Conservation (phyloP, 495 filamentous ascomycete genomes). For the Penicillium paradoxum region DNA sequence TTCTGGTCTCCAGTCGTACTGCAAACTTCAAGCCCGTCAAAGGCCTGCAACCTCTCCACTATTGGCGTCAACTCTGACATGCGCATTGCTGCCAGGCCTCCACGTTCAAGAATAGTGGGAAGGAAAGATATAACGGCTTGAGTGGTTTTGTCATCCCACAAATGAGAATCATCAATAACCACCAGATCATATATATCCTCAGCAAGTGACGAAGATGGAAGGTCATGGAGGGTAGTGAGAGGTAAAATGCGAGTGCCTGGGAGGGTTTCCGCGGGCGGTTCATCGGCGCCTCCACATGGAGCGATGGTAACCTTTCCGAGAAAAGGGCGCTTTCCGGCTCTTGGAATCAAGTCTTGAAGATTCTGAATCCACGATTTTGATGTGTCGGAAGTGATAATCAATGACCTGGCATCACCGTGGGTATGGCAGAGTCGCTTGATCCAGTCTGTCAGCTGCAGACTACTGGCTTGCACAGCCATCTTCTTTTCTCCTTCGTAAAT, state of each 20-base stretch:
- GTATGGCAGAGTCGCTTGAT: constrained; percentile 19
- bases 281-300: neutral
- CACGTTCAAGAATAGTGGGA: constrained; percentile 4
- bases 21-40: constrained; percentile 8
- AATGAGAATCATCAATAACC: constrained; percentile 9
- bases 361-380: constrained; percentile 3
- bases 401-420: constrained; percentile 10
- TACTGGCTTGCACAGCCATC: constrained; percentile 2
- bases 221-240: constrained; percentile 2
- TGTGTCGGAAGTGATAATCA: constrained; percentile 6
- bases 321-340: constrained; percentile 10
- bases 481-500: constrained; percentile 1
- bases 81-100: constrained; percentile 11
- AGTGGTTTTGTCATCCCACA: constrained; percentile 1
- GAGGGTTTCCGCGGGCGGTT: neutral
- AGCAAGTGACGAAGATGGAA: constrained; percentile 6
- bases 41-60: neutral
- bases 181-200: constrained; percentile 11
- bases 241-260: constrained; percentile 1
- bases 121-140: constrained; percentile 1
- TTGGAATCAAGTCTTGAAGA: constrained; percentile 1
- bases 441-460: constrained; percentile 14
- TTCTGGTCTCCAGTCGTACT: constrained; percentile 10
- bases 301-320: constrained; percentile 10
- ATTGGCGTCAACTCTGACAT: constrained; percentile 2